A percentile compares a stretch with the other conserved stretches of the same genome.
phyloP scores from a whole-genome alignment of 306 rosid species.

The Adenanthera pavonina region DNA sequence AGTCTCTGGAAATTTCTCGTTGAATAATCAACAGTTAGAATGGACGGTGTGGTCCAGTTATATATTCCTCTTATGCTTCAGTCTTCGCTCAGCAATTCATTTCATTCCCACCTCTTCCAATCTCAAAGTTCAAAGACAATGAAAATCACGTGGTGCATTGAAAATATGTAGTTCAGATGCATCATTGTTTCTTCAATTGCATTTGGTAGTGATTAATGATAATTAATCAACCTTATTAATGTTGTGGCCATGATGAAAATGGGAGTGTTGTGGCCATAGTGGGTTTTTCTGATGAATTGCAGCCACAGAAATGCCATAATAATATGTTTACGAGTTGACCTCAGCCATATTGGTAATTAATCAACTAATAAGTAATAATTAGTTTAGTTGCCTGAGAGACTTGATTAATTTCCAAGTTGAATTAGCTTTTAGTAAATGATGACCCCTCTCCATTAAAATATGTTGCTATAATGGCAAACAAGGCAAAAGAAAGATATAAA shows the following conservation, averaged over 20 bases:
- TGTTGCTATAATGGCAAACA: slow-evolving; percentile 11
- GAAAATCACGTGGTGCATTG: slow-evolving; percentile 55
- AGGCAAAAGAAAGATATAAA: background rate
- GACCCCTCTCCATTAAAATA: background rate
- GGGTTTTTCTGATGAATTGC: slow-evolving; percentile 27
- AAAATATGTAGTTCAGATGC: background rate
- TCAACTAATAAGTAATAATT: background rate
- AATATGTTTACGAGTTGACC: slow-evolving; percentile 33
- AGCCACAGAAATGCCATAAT: slow-evolving; percentile 27
- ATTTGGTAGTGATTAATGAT: slow-evolving; percentile 24
- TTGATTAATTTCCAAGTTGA: slow-evolving; percentile 35
- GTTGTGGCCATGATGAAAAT: no score
- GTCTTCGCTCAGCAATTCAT: background rate
- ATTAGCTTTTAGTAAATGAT: background rate
- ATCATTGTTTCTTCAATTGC: background rate
- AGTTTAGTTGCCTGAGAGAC: background rate
- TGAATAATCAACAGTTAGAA: background rate
- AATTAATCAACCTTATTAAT: background rate
- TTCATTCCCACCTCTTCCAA: background rate
- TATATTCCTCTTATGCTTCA: background rate
- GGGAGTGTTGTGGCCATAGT: slow-evolving; percentile 32
- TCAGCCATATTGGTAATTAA: background rate
- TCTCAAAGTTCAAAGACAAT: background rate
- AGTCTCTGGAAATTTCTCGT: background rate
- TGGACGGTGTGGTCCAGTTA: background rate